Conservation (phyloP, 2,329 filamentous ascomycete genomes). For the Stachybotrys echinatus region DNA sequence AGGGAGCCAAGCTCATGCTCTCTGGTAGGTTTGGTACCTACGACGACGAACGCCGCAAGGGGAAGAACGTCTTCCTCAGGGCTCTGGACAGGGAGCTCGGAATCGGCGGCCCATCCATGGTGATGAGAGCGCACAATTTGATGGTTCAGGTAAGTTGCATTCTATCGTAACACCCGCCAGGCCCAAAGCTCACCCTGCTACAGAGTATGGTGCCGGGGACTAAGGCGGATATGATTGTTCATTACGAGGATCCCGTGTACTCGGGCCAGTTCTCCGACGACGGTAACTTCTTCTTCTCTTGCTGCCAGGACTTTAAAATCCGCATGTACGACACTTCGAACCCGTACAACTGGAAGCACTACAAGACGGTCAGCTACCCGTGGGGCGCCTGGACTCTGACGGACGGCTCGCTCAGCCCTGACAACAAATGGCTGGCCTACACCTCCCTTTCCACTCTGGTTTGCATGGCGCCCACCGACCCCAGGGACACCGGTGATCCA, state of each 20-base stretch:
- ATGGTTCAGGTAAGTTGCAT: conserved; percentile 56
- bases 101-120: conserved; percentile 54
- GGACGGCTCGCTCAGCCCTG: conserved; percentile 83
- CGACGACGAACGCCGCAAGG: conserved; percentile 45
- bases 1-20: conserved; percentile 73
- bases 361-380: conserved; percentile 83
- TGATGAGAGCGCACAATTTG: conserved; percentile 57
- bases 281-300: conserved; percentile 94
- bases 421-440: conserved; percentile 89
- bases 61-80: conserved; percentile 60
- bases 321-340: conserved; percentile 98
- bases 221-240: conserved; percentile 78
- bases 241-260: conserved; percentile 82
- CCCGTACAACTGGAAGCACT: conserved; percentile 91
- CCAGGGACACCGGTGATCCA: conserved; percentile 73
- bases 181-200: background rate
- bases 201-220: conserved; percentile 73
- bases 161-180: background rate
- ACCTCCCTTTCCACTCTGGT: conserved; percentile 82
- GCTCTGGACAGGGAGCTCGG: conserved; percentile 81
- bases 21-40: conserved; percentile 75
- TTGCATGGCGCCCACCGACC: conserved; percentile 82
- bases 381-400: conserved; percentile 94
- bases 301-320: conserved; percentile 87
- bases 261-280: conserved; percentile 96